Conservation (phyloP, 257 asterid genomes). For the Avicennia marina region DNA sequence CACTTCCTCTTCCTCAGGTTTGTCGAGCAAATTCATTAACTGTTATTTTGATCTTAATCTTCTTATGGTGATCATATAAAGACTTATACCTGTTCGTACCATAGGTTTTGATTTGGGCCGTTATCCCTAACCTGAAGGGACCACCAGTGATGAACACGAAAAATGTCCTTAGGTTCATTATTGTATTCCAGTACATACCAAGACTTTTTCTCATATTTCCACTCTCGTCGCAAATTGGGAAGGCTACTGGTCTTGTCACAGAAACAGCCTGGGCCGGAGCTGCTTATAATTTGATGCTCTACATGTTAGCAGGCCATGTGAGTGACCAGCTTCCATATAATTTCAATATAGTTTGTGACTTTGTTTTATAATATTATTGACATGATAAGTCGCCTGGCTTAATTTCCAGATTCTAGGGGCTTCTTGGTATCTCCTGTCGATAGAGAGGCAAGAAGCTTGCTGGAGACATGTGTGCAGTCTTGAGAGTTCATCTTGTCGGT, state of each 20-base stretch:
- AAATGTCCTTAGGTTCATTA: constrained; percentile 72
- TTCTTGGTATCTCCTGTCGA: constrained; percentile 84
- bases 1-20: constrained; percentile 99
- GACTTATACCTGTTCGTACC: no score
- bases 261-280: constrained; percentile 99
- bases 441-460: constrained; percentile 93
- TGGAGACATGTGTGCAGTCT: constrained; percentile 69
- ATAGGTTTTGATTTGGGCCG: constrained; percentile 73
- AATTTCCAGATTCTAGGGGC: constrained; percentile 71
- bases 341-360: not conserved
- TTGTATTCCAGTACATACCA: constrained; percentile 81
- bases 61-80: not conserved
- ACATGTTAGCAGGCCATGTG: constrained; percentile 98
- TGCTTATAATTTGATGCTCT: constrained; percentile 91
- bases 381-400: no score
- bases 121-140: constrained; percentile 66
- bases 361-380: no score
- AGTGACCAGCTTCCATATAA: constrained; percentile 18
- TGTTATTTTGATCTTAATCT: not conserved
- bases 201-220: constrained; percentile 80
- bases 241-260: constrained; percentile 92
- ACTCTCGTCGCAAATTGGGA: constrained; percentile 74
- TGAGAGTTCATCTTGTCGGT: constrained; percentile 49
- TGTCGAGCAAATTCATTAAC: constrained; percentile 51
- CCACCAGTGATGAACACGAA: constrained; percentile 77